phyloP scores from a whole-genome alignment of 352 stramenopile species.

The Phytophthora pinifolia region DNA sequence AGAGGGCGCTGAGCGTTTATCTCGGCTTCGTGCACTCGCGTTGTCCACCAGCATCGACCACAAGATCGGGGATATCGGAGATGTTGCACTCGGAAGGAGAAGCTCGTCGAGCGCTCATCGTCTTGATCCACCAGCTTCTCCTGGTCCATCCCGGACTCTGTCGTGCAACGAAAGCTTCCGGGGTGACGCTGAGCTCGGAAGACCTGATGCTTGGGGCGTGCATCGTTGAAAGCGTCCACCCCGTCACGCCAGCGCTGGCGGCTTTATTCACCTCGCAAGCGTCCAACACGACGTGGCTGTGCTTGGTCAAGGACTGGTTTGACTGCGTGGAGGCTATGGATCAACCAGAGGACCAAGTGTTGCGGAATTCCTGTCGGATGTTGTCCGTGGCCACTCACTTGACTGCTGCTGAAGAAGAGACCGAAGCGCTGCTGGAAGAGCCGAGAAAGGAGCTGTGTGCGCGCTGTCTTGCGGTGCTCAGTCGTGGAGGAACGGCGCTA shows the following conservation, averaged over 20 bases:
- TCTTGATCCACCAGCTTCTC: constrained; percentile 28
- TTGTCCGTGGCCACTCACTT: constrained; percentile 23
- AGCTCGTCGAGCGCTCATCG: constrained; percentile 17
- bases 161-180: not conserved
- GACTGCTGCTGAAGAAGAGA: constrained; percentile 7
- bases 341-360: constrained; percentile 5
- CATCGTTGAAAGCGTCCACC: constrained; percentile 27
- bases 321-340: constrained; percentile 9
- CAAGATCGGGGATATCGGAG: constrained; percentile 44
- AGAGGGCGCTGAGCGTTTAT: constrained; percentile 52
- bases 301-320: constrained; percentile 27
- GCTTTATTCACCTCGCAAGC: constrained; percentile 22
- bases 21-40: constrained; percentile 50
- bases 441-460: constrained; percentile 19
- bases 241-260: constrained; percentile 16
- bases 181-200: constrained; percentile 13
- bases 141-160: constrained; percentile 14
- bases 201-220: constrained; percentile 38
- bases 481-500: constrained; percentile 6
- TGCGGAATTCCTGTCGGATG: constrained; percentile 31
- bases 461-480: constrained; percentile 19
- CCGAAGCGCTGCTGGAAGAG: not conserved
- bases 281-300: constrained; percentile 18
- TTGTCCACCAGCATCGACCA: constrained; percentile 9
- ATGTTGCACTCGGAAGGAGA: constrained; percentile 43